phyloP scores from a whole-genome alignment of 768 basidiomycete species.

The Suillus sp. region DNA sequence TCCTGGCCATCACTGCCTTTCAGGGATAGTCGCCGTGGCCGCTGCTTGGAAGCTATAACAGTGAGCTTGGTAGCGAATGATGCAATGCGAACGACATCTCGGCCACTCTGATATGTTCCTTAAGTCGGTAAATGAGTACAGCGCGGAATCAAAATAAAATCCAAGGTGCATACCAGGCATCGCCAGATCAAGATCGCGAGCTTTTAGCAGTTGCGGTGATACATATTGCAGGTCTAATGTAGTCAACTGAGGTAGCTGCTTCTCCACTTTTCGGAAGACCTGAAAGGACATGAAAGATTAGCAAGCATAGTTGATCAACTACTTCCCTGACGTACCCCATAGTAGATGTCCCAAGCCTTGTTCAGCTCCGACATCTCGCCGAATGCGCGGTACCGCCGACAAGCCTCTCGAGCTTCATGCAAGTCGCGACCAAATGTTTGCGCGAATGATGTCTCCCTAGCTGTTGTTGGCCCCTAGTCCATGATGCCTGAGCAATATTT shows the following conservation, averaged over 20 bases:
- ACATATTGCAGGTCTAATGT: conserved; percentile 96
- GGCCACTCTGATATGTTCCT: conserved; percentile 94
- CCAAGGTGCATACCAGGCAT: conserved; percentile 69
- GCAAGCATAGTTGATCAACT: conserved; percentile 8
- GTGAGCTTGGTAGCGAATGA: conserved; percentile 88
- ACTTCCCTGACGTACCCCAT: conserved; percentile 58
- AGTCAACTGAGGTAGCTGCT: conserved; percentile 85
- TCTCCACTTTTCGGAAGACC: conserved; percentile 97
- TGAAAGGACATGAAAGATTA: conserved; percentile 30
- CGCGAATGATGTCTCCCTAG: conserved; percentile 91
- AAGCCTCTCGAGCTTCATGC: conserved; percentile 89
- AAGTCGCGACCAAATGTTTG: conserved; percentile 94
- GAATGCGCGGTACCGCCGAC: conserved; percentile 80
- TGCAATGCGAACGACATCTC: conserved; percentile 75
- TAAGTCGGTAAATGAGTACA: not conserved
- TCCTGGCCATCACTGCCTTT: conserved; percentile 92
- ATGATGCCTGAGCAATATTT: conserved; percentile 11
- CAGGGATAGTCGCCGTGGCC: conserved; percentile 84
- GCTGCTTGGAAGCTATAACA: conserved; percentile 96
- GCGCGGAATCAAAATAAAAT: not conserved
- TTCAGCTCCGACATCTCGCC: conserved; percentile 90
- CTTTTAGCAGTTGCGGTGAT: conserved; percentile 87
- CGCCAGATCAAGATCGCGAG: conserved; percentile 90
- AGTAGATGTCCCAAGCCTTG: conserved; percentile 99
- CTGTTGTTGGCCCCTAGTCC: conserved; percentile 84